phyloP scores from a whole-genome alignment of 345 rosid species.

The Clausena lansium region DNA sequence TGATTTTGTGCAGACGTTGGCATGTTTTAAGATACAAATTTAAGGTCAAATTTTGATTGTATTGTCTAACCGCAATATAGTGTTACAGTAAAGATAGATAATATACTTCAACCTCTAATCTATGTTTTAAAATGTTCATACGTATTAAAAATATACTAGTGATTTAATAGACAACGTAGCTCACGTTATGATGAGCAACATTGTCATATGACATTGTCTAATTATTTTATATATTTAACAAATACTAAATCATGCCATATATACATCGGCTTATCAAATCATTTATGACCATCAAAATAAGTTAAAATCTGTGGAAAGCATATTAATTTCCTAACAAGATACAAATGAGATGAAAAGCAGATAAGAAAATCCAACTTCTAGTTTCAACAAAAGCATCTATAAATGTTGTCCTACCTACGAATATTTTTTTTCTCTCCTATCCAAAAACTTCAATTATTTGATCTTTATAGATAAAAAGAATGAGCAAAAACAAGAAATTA shows the following conservation, averaged over 20 bases:
- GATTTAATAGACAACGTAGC: no score
- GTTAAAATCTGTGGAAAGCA: no score
- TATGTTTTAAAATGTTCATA: no score
- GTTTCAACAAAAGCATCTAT: background rate
- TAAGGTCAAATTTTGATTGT: rapidly evolving
- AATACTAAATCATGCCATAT: no score
- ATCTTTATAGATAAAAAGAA: background rate
- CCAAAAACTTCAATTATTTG: background rate
- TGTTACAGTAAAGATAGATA: background rate
- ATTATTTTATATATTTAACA: no score
- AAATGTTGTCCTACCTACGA: background rate
- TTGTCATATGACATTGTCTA: no score
- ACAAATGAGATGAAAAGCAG: background rate
- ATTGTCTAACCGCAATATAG: no score
- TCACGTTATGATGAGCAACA: no score
- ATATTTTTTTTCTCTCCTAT: background rate
- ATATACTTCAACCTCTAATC: no score
- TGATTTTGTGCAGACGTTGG: background rate
- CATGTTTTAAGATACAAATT: no score
- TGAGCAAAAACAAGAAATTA: background rate
- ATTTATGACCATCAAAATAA: background rate
- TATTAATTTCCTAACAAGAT: background rate
- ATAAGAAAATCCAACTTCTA: background rate
- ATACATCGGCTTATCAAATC: background rate
- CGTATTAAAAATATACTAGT: no score